Evolutionary conservation across 2,329 filamentous ascomycete genomes (phyloP).

Genomic region (Phaeosphaeriaceae sp.): DNA sequence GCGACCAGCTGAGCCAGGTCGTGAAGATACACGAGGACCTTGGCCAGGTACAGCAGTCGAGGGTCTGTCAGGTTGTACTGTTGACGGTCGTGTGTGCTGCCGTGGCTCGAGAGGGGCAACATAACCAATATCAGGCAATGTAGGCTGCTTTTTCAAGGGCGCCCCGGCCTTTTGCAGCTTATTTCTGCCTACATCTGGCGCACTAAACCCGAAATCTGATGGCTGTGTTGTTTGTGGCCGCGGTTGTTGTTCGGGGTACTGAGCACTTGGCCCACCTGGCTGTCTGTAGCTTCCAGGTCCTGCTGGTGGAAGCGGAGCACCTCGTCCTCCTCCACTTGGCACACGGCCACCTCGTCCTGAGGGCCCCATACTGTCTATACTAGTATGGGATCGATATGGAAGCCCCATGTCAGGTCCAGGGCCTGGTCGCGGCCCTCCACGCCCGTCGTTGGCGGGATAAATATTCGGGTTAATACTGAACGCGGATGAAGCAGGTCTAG

Average conservation of each 20-base stretch:
- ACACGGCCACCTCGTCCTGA: conserved; percentile 40
- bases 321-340: conserved; percentile 35
- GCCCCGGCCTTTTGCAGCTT: conserved; percentile 50
- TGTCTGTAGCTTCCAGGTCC: conserved; percentile 45
- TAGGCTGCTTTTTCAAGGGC: conserved; percentile 39
- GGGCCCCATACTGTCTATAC: conserved; percentile 43
- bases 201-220: conserved; percentile 51
- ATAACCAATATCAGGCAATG: conserved; percentile 47
- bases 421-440: conserved; percentile 35
- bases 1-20: conserved; percentile 41
- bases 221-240: conserved; percentile 50
- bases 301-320: conserved; percentile 37
- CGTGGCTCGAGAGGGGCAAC: conserved; percentile 44
- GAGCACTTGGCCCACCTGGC: conserved; percentile 47
- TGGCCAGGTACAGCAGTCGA: conserved; percentile 28
- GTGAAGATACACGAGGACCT: conserved; percentile 23
- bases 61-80: conserved; percentile 39
- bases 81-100: conserved; percentile 45
- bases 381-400: conserved; percentile 47
- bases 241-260: conserved; percentile 40
- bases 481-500: conserved; percentile 56
- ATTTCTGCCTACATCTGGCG: conserved; percentile 51
- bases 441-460: conserved; percentile 42
- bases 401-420: conserved; percentile 37
- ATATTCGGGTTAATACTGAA: conserved; percentile 59